These are phyloP conservation scores for Fusarium chuoi DNA, from an alignment of 2,329 filamentous ascomycete species.

Conservation along the genomic window DNA sequence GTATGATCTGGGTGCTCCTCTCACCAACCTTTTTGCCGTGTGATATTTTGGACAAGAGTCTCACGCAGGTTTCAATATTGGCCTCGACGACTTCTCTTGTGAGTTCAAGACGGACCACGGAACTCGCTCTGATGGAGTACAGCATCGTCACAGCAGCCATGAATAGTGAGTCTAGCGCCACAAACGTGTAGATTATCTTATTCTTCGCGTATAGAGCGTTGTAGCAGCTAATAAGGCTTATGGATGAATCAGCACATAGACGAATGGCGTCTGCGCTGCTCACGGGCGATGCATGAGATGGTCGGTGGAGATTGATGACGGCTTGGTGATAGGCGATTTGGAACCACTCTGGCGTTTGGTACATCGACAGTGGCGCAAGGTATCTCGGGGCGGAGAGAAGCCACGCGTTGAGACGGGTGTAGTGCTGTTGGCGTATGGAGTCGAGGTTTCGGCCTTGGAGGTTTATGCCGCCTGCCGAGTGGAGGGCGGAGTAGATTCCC, in stretches of 20 bases:
- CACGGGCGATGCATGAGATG: slow-evolving; percentile 36
- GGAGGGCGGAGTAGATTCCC: slow-evolving; percentile 34
- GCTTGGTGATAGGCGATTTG: slow-evolving; percentile 41
- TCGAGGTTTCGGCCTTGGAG: slow-evolving; percentile 30
- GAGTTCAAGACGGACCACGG: slow-evolving; percentile 23
- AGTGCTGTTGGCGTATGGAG: slow-evolving; percentile 34
- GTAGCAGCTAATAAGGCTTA: slow-evolving; percentile 40
- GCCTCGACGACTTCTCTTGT: slow-evolving; percentile 37
- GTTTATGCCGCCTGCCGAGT: slow-evolving; percentile 33
- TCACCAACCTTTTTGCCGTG: slow-evolving; percentile 35
- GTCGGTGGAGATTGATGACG: slow-evolving; percentile 36
- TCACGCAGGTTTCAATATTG: slow-evolving; percentile 35
- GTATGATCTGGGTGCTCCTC: slow-evolving; percentile 31
- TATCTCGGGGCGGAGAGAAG: slow-evolving; percentile 34
- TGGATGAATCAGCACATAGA: slow-evolving; percentile 36
- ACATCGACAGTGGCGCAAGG: slow-evolving; percentile 37
- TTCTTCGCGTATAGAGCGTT: slow-evolving; percentile 39
- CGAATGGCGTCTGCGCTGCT: slow-evolving; percentile 40
- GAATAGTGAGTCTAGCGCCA: slow-evolving; percentile 31
- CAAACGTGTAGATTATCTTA: slow-evolving; percentile 38
- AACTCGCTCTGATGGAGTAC: slow-evolving; percentile 32
- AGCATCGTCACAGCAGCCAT: slow-evolving; percentile 41
- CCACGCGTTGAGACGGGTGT: slow-evolving; percentile 36
- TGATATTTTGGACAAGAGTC: slow-evolving; percentile 34
- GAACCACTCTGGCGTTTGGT: slow-evolving; percentile 40